Conservation (phyloP, 352 stramenopile species). For the Phytophthora pseudosyringae region DNA sequence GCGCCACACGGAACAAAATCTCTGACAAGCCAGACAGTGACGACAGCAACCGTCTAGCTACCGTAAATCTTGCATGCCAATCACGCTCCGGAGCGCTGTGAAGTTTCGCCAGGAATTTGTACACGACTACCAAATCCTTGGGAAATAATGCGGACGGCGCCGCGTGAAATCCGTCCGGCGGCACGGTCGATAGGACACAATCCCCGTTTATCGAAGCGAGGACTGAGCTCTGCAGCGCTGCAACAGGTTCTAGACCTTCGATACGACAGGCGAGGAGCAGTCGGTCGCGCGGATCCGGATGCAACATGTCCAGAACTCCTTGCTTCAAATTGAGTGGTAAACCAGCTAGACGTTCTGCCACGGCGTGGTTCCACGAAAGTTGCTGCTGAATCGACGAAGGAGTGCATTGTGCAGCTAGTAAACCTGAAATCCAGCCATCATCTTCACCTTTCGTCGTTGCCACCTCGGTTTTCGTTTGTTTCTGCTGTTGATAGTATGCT, state of each 20-base stretch:
- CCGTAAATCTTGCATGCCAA: constrained; percentile 56
- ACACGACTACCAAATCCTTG: constrained; percentile 46
- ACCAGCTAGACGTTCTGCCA: constrained; percentile 33
- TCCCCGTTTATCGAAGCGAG: background rate
- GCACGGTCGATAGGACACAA: constrained; percentile 11
- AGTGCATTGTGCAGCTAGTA: constrained; percentile 22
- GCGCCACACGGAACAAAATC: constrained; percentile 49
- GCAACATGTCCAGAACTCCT: constrained; percentile 50
- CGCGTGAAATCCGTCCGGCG: constrained; percentile 26
- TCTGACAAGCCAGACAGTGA: constrained; percentile 49
- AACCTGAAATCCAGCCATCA: constrained; percentile 40
- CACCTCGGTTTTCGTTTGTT: background rate
- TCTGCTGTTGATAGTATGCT: constrained; percentile 23
- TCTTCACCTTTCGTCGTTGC: background rate
- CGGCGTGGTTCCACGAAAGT: constrained; percentile 37
- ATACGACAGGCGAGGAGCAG: constrained; percentile 37
- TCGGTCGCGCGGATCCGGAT: constrained; percentile 52
- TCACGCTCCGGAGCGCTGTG: constrained; percentile 32
- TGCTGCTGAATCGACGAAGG: background rate
- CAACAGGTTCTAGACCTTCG: constrained; percentile 39
- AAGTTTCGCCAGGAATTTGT: constrained; percentile 57
- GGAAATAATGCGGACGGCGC: constrained; percentile 53
- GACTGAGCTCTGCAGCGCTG: constrained; percentile 6
- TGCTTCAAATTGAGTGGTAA: constrained; percentile 66
- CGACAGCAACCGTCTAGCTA: constrained; percentile 38